phyloP scores from a whole-genome alignment of 176 grass and related monocot genomes.

The Carex kokanica region DNA sequence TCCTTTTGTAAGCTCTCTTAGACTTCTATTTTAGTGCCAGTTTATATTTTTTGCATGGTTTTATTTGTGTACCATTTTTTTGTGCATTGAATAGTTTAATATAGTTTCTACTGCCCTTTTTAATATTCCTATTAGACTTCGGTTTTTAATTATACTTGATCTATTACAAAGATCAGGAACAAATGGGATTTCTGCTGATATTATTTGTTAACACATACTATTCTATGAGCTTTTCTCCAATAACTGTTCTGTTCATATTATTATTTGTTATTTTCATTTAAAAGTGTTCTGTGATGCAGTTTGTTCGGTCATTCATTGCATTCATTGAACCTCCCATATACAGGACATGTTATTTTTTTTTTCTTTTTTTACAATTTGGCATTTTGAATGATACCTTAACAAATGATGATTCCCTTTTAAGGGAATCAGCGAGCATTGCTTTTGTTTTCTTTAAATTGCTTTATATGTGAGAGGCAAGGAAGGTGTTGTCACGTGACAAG shows the following conservation, averaged over 20 bases:
- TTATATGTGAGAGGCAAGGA: background rate
- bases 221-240: background rate
- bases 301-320: background rate
- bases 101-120: background rate
- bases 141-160: background rate
- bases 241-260: background rate
- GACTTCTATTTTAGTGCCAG: background rate
- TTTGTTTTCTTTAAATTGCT: background rate
- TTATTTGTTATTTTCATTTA: background rate
- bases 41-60: background rate
- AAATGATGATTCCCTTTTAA: background rate
- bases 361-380: background rate
- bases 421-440: background rate
- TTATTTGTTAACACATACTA: background rate
- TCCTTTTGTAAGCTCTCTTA: background rate
- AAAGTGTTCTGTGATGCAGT: background rate
- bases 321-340: too few species aligned
- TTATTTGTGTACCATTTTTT: background rate
- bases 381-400: background rate
- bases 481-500: background rate
- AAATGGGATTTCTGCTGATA: background rate
- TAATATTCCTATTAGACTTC: background rate
- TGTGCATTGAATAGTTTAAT: background rate
- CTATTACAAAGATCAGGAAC: background rate
- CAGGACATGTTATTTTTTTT: background rate